A percentile compares a stretch with the other conserved stretches of the same genome.
Evolutionary conservation across 1,139 yeast genomes (phyloP).

Genomic region (Pichia sp.): DNA sequence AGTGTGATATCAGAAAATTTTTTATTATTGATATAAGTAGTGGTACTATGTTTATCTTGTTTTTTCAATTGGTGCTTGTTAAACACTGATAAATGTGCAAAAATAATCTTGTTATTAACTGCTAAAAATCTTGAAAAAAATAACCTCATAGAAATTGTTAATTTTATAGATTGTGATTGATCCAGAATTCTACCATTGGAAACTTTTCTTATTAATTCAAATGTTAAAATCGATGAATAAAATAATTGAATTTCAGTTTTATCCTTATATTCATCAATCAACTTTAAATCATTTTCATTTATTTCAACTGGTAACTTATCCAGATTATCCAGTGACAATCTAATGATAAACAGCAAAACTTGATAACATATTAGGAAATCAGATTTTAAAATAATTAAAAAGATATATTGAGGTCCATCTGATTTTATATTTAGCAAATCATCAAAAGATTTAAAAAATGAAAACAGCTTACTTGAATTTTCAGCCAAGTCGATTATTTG

Average conservation of each 20-base stretch:
- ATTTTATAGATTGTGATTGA: not conserved
- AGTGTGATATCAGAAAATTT: constrained; percentile 1
- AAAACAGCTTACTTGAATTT: constrained; percentile 8
- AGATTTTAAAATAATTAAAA: constrained; percentile 4
- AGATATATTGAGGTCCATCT: not conserved
- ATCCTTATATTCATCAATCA: constrained; percentile 4
- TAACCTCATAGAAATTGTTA: constrained; percentile 3
- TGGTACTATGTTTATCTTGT: not conserved
- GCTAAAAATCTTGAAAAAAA: constrained; percentile 7
- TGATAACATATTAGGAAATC: constrained; percentile 6
- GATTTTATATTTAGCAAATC: constrained; percentile 6
- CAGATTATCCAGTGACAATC: constrained; percentile 8
- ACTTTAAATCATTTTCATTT: not conserved
- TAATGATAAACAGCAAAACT: constrained; percentile 2
- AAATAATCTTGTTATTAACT: constrained; percentile 6
- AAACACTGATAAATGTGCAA: constrained; percentile 6
- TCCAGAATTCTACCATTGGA: constrained; percentile 4
- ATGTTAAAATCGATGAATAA: constrained; percentile 4
- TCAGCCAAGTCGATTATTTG: constrained; percentile 11
- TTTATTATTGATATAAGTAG: not conserved
- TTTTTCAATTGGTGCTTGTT: not conserved
- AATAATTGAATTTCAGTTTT: constrained; percentile 7
- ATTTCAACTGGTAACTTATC: constrained; percentile 2
- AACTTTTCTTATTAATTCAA: constrained; percentile 7
- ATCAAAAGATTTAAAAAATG: constrained; percentile 11